Evolutionary conservation across 1,284 basidiomycete genomes (phyloP), one percentile per base, ranked within the genome.

Genomic region (Apiotrichum brassicae): DNA sequence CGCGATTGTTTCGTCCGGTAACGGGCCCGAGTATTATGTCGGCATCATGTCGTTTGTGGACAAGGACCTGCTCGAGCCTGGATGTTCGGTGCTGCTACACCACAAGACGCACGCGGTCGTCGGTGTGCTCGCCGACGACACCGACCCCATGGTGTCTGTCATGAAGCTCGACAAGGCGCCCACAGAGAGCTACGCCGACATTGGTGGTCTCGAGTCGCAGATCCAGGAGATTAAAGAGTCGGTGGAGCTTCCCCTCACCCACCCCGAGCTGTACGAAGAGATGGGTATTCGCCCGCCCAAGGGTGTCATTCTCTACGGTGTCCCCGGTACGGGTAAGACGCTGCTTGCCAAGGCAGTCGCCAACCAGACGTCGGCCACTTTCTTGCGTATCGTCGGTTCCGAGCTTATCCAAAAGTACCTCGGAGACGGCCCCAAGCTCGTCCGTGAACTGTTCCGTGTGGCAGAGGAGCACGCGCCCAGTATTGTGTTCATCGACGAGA

Each of bases 161-260:
- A 97, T 98, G 94, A 97, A 97, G 73, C 81, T 97, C 38, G 91
- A 94, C 79, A 97, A 98, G 77, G 94, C 94, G 8, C 95, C 95
- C 1, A 94, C 92, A 18, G 95, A 98, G 33, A 34, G 33, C 33
- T 98, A 98, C 72, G 93, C 93, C 28, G 95, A 98, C 68, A 87
- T 99, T 62, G 95, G 95, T 79, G 94, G 94, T 50, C 78, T 99
- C 23, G 95, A 98, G 70, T 79, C 80, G 43, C 95, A 98, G 74
- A 98, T 98, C 63, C 92, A 97, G 74, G 94, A 98, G 75, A 97
- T 98, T 70, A 98, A 98, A 85, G 94, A 99, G 84, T 90, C 94
- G 22, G 94, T 99, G 53, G 95, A 98, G 73, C 79, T 99, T 42
- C 95, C 95, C 0, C 79, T 99, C 41, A 98, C 94, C 16, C 95